Base-by-base conservation (phyloP, 208 protist species). In the Leishmania arabica region DNA sequence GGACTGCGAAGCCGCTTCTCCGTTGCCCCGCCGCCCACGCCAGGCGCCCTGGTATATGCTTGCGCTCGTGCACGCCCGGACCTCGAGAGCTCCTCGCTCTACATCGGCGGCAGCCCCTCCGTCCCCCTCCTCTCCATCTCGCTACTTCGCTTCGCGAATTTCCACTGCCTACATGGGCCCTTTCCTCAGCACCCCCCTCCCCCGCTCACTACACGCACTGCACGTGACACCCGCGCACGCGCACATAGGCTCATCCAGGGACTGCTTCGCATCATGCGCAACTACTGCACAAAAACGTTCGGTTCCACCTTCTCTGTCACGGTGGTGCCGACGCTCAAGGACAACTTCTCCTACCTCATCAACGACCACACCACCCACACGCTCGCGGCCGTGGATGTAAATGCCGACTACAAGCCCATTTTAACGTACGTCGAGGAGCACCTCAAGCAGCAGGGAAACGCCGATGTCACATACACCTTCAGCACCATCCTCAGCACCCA, bases 281-380 rank as follows among this genome's bases (percentile, higher is more conserved):
- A 86, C n/a, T 64, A 60, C 45, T 77, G 85, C 77, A 86, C 86
- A 4, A 92, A 92, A 65, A 75, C 77, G 31, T 92, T 97, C 80
- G 93, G 93, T 17, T 84, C 75, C 45, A 66, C 86, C 75, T 96
- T 97, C 80, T 90, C 89, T 51, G 93, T 97, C 2, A 88, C 88
- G n/a, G 86, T 94, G 47, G 88, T 97, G 31, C 95, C 94, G 13
- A 93, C 95, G 47, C 86, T 98, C 40, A 84, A 90, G 68, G 97
- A 99, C 84, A 99, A 99, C 86, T 99, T 95, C 81, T 91, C 91
- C 11, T 99, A 99, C 82, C 75, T 98, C 3, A 90, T 99, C 77
- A 78, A 95, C 64, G 94, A 98, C 81, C 80, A 91, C 70, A 51
- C 84, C 1, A 95, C 88, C 6, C 84, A 90, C 58, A 79, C 76